Percentiles rank a stretch among this genome's conserved stretches.
phyloP scores from a whole-genome alignment of 176 grass and related monocot genomes.

The Cymbopogon citratus region DNA sequence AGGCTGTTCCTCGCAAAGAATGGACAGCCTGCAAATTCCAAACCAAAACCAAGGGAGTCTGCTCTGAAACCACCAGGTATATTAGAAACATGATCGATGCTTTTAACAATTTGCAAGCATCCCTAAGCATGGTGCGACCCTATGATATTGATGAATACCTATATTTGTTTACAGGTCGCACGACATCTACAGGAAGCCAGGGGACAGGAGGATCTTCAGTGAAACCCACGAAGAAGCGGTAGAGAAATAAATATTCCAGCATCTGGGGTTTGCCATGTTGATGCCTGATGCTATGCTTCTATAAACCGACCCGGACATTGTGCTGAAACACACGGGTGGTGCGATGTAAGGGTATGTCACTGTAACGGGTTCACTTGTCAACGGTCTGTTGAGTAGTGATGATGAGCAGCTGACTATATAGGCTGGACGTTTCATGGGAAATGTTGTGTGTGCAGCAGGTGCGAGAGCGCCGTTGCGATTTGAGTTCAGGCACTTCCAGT shows the following conservation, averaged over 20 bases:
- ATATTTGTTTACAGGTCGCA: conserved; percentile 34
- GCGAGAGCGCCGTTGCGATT: neutral
- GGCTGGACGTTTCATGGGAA: neutral
- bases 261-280: neutral
- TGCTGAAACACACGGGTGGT: conserved; percentile 5
- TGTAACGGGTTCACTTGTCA: conserved; percentile 7
- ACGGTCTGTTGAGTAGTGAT: neutral
- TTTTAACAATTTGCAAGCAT: neutral
- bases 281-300: conserved; percentile 1
- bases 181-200: conserved; percentile 22
- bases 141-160: conserved; percentile 6
- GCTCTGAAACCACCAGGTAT: conserved; percentile 53
- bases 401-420: conserved; percentile 3
- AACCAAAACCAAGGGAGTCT: conserved; percentile 57
- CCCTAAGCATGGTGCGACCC: neutral
- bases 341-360: neutral
- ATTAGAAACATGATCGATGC: neutral
- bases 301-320: conserved; percentile 8
- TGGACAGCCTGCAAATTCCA: conserved; percentile 41
- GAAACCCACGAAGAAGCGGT: conserved; percentile 42
- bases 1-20: conserved; percentile 51
- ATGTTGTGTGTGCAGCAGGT: neutral
- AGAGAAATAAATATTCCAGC: conserved; percentile 2
- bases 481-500: neutral
- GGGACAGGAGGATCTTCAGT: conserved; percentile 28